phyloP scores from a whole-genome alignment of 169 alveolate species.

The Pseudocohnilembus persalinus region DNA sequence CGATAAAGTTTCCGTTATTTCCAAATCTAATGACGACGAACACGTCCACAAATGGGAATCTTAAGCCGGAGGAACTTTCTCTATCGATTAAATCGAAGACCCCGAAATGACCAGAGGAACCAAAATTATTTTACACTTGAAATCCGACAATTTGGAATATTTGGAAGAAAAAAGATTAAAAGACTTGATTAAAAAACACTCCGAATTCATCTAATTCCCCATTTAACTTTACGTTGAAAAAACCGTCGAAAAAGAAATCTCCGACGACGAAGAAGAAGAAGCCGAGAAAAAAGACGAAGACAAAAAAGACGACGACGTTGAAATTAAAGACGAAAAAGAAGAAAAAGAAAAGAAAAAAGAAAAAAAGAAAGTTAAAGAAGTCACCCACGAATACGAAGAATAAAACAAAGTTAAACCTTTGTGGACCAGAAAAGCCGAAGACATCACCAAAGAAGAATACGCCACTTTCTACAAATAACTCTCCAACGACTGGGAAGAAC shows the following conservation, averaged over 20 bases:
- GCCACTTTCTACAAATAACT: conserved; percentile 98
- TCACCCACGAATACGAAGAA: conserved; percentile 96
- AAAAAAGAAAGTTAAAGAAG: conserved; percentile 97
- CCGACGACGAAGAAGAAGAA: conserved; percentile 97
- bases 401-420: conserved; percentile 98
- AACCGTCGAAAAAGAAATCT: conserved; percentile 97
- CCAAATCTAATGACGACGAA: conserved; percentile 96
- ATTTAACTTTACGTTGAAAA: conserved; percentile 97
- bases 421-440: conserved; percentile 99
- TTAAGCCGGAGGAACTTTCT: conserved; percentile 98
- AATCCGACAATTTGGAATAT: conserved; percentile 97
- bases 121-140: conserved; percentile 93
- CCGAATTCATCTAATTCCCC: conserved; percentile 99
- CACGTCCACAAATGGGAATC: conserved; percentile 98
- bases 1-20: conserved; percentile 96
- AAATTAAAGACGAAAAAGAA: conserved; percentile 72
- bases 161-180: conserved; percentile 97
- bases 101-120: conserved; percentile 96
- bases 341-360: conserved; percentile 92
- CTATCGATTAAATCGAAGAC: conserved; percentile 89
- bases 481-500: conserved; percentile 99
- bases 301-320: conserved; percentile 75
- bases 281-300: conserved; percentile 82
- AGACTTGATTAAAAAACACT: conserved; percentile 99
- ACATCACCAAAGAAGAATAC: conserved; percentile 98